Evolutionary conservation across 345 rosid species (phyloP).

Genomic region (Physaria fendleri): DNA sequence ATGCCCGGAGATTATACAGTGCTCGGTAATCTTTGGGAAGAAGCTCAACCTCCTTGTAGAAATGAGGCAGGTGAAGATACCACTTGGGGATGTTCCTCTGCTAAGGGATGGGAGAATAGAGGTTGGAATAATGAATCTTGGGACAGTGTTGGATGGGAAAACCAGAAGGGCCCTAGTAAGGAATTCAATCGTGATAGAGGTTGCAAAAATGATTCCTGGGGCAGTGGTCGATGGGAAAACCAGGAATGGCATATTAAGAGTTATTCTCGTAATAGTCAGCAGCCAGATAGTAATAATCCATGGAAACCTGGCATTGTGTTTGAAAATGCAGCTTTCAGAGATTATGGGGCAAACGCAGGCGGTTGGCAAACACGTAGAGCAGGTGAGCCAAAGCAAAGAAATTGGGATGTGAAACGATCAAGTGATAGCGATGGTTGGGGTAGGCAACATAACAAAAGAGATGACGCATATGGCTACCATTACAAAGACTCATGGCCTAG

Average conservation of each 20-base stretch:
- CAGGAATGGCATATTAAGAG: conserved; percentile 6
- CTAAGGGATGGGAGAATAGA: neutral
- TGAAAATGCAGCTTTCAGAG: conserved; percentile 21
- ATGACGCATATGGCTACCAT: conserved; percentile 33
- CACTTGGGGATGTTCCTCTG: conserved; percentile 22
- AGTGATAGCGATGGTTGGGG: conserved; percentile 37
- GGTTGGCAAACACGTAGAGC: conserved; percentile 26
- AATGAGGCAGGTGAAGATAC: neutral
- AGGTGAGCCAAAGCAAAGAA: conserved; percentile 15
- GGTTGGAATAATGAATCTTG: conserved; percentile 4
- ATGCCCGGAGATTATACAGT: neutral
- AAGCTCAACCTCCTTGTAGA: conserved; percentile 16
- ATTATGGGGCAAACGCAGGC: conserved; percentile 20
- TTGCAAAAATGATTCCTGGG: conserved; percentile 7
- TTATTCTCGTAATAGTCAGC: conserved; percentile 20
- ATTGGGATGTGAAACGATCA: conserved; percentile 25
- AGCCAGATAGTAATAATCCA: conserved; percentile 26
- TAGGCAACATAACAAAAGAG: conserved; percentile 41
- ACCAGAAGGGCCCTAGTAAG: conserved; percentile 2
- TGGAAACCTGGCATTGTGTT: conserved; percentile 13
- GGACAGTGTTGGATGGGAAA: conserved; percentile 15
- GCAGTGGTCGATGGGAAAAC: conserved; percentile 8
- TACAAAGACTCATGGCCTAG: conserved; percentile 38
- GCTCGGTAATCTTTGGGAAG: conserved; percentile 27
- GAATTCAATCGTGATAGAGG: conserved; percentile 10